These are phyloP conservation scores for Glycine tomentella DNA, from an alignment of 306 rosid species.

Conservation along the genomic window DNA sequence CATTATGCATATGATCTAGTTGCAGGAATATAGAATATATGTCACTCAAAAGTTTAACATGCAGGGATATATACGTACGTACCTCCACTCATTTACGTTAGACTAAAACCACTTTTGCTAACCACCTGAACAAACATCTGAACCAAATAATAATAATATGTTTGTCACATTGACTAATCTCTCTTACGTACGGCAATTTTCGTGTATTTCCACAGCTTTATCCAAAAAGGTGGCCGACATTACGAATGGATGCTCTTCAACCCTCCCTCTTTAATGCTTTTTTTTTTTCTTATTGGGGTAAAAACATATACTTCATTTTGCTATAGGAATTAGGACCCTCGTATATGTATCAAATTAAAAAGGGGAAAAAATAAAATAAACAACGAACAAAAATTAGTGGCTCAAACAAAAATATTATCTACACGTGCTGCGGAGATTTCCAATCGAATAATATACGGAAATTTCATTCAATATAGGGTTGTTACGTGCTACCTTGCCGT, in stretches of 20 bases:
- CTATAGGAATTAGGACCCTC: not conserved
- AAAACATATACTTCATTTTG: slow-evolving; percentile 39
- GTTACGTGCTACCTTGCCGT: not conserved
- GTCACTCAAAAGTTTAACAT: slow-evolving; percentile 48
- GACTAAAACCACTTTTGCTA: slow-evolving; percentile 38
- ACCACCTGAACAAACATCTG: slow-evolving; percentile 17
- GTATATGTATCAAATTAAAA: not conserved
- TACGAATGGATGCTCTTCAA: slow-evolving; percentile 58
- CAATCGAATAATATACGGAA: slow-evolving; percentile 46
- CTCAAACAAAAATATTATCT: slow-evolving; percentile 35
- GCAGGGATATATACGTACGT: slow-evolving; percentile 36
- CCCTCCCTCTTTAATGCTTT: not conserved
- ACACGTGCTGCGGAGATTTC: slow-evolving; percentile 41
- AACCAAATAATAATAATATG: not conserved
- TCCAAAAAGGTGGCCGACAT: slow-evolving; percentile 60
- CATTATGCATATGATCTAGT: not conserved
- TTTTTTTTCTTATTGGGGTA: slow-evolving; percentile 39
- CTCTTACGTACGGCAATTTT: slow-evolving; percentile 50
- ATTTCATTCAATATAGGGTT: not conserved
- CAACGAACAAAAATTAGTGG: slow-evolving; percentile 41
- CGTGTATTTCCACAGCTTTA: slow-evolving; percentile 16
- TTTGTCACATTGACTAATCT: slow-evolving; percentile 27
- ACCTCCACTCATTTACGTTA: slow-evolving; percentile 43
- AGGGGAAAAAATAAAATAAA: not conserved
- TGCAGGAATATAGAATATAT: slow-evolving; percentile 44